A percentile compares a stretch with the other conserved stretches of the same genome.
Evolutionary conservation across 176 grass and related monocot species (phyloP).

Genomic region (Oryza rufipogon): DNA sequence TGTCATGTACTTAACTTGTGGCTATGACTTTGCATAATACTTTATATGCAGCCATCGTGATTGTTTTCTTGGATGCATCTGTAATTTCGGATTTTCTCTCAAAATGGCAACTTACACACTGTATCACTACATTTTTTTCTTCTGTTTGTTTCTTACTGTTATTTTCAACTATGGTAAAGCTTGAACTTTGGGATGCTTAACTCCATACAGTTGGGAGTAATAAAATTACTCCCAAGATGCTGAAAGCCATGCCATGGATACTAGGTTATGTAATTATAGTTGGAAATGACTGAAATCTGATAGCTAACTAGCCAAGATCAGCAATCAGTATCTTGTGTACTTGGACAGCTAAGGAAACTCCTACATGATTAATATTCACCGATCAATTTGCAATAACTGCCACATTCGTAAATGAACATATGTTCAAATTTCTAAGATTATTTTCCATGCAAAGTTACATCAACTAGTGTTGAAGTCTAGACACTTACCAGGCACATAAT

Average conservation of each 20-base stretch:
- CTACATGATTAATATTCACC: constrained; percentile 15
- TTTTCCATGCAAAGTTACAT: background rate
- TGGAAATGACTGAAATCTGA: constrained; percentile 1
- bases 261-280: background rate
- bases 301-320: constrained; percentile 28
- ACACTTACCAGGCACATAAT: constrained; percentile 11
- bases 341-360: constrained; percentile 3
- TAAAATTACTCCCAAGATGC: background rate
- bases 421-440: background rate
- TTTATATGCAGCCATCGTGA: background rate
- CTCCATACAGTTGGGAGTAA: constrained; percentile 5
- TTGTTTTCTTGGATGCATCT: background rate
- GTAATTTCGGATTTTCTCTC: background rate
- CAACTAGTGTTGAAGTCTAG: constrained; percentile 5
- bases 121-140: constrained; percentile 4
- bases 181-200: constrained; percentile 21
- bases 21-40: background rate
- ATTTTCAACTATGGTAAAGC: constrained; percentile 11
- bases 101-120: background rate
- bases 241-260: constrained; percentile 4
- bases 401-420: background rate
- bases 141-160: constrained; percentile 22
- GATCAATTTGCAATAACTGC: constrained; percentile 8
- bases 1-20: constrained; percentile 8
- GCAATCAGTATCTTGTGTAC: background rate